Evolutionary conservation across 495 filamentous ascomycete genomes (phyloP).

Genomic region (Xylaria telfairii): DNA sequence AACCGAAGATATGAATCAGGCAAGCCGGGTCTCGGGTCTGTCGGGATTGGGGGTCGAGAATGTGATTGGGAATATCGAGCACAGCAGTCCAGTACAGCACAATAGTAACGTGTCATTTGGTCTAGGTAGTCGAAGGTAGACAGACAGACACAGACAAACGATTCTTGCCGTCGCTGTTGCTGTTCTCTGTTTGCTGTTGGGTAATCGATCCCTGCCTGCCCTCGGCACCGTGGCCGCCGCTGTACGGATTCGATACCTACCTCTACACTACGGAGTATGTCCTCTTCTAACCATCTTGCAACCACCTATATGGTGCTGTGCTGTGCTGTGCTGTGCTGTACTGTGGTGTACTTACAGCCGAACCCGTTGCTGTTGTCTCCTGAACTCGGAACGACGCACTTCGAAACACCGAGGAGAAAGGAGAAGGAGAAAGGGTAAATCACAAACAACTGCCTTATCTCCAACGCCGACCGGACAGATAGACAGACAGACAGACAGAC

Average conservation of each 20-base stretch:
- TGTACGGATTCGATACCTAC: constrained; percentile 4
- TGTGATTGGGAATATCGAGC: too few species aligned
- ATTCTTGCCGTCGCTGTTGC: too few species aligned
- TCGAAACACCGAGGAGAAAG: constrained; percentile 8
- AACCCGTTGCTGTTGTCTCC: neutral
- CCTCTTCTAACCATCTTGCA: too few species aligned
- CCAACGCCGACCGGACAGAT: neutral
- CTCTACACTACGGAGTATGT: too few species aligned
- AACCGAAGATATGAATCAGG: neutral
- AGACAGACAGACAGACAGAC: too few species aligned
- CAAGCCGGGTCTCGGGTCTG: neutral
- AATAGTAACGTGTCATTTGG: neutral
- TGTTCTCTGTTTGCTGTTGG: neutral
- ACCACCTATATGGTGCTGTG: too few species aligned
- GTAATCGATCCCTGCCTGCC: neutral
- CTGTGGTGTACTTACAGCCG: neutral
- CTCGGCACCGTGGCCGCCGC: constrained; percentile 12
- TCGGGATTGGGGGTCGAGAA: too few species aligned
- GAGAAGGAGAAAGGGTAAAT: neutral
- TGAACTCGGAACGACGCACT: neutral
- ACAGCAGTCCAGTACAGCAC: too few species aligned
- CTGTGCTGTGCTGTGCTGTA: too few species aligned
- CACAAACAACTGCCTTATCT: neutral
- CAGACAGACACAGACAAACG: too few species aligned
- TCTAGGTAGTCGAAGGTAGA: neutral